Percentiles rank a stretch among this genome's conserved stretches.
phyloP scores from a whole-genome alignment of 2,329 filamentous ascomycete species.

The Akanthomyces lecanii region DNA sequence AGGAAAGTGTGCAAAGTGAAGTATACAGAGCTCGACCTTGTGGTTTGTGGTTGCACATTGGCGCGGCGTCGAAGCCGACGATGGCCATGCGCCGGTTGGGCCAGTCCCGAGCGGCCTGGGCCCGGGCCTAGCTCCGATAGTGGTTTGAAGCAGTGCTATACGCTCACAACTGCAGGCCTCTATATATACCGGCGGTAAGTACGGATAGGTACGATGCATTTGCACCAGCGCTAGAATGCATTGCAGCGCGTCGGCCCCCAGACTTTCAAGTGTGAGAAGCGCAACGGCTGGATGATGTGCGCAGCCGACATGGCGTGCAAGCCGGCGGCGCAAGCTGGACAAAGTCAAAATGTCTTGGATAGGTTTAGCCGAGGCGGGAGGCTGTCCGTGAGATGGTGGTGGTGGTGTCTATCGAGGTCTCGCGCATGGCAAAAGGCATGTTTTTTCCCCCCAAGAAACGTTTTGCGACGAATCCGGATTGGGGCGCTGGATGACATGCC shows the following conservation, averaged over 20 bases:
- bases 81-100: not conserved
- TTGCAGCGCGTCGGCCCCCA: too few species aligned
- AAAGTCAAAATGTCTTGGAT: conserved; percentile 8
- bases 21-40: not conserved
- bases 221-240: not conserved
- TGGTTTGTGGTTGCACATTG: not conserved
- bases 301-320: too few species aligned
- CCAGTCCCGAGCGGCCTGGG: conserved; percentile 11
- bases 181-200: too few species aligned
- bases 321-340: not conserved
- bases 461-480: not conserved
- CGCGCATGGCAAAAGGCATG: too few species aligned
- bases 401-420: not conserved
- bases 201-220: not conserved
- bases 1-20: not conserved
- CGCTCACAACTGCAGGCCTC: too few species aligned
- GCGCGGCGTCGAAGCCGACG: conserved; percentile 8
- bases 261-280: too few species aligned
- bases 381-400: not conserved
- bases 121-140: not conserved
- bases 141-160: too few species aligned
- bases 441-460: too few species aligned
- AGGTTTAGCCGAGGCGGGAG: not conserved
- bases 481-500: not conserved
- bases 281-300: conserved; percentile 6